Base-by-base conservation (phyloP, 495 filamentous ascomycete genomes). In the Margaritispora aquatica region DNA sequence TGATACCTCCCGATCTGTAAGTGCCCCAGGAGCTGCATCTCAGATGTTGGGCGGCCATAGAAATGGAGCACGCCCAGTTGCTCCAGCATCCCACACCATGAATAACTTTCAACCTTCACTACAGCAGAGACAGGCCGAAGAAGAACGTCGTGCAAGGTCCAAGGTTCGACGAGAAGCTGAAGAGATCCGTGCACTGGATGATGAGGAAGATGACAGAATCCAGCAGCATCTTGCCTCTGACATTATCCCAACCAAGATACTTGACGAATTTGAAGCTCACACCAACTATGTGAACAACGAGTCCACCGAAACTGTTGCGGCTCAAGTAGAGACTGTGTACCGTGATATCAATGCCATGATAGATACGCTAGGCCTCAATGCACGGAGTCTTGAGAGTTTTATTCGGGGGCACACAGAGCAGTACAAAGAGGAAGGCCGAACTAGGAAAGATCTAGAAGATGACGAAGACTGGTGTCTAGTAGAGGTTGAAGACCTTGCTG, bases 271-370 rank as follows among this genome's bases (percentile, higher is more conserved):
- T 68, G 71, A 94, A 19, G 84, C 80, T 20, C 85, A 80, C 63
- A 82, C 89, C 41, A 83, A 89, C 64, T 88, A 92, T 70, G 76
- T 78, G 53, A 80, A 79, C 2, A 69, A 75, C n/a, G 75, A 77
- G 0, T 81, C 82, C 58, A 77, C 77, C 57, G 79, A 81, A 34
- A 85, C 83, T 23, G 78, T 91, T 61, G 81, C 88, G 20, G 84
- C 86, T 34, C 85, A 90, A 71, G 88, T 95, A 57, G 95, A 97
- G 69, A 79, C 84, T 23, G 75, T 97, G 0, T 97, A 92, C 72
- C 81, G 90, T 15, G 95, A 97, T 63, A 90, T 96, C 65, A 97
- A 97, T 70, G 88, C 88, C 13, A 99, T 97, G 94, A 81, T 97
- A 26, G 92, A 97, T 66, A 92, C 88, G 1, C 71, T 97, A 20